These are phyloP conservation scores for Cyclotella distinguenda DNA, from an alignment of 108 stramenopile genomes.

Conservation along the genomic window DNA sequence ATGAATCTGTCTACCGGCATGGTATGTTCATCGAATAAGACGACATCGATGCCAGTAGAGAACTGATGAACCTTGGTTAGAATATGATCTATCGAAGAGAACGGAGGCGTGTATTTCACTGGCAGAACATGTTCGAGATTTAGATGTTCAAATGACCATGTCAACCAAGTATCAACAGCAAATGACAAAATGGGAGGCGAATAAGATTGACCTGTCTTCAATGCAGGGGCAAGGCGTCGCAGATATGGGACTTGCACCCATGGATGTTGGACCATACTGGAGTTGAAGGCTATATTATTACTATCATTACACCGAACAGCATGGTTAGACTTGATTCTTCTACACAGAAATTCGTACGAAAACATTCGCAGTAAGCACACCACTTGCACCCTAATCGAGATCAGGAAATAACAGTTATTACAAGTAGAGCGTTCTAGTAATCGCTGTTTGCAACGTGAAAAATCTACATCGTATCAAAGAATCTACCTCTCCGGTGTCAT, in stretches of 20 bases:
- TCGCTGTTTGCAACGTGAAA: too few species aligned
- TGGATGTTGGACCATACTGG: conserved; percentile 35
- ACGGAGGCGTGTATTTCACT: conserved; percentile 44
- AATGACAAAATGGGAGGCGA: conserved; percentile 19
- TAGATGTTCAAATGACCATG: conserved; percentile 58
- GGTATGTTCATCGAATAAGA: conserved; percentile 63
- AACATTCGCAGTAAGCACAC: too few species aligned
- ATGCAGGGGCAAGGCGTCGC: conserved; percentile 30
- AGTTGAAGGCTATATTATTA: too few species aligned
- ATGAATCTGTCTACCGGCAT: conserved; percentile 42
- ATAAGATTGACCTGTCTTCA: conserved; percentile 8
- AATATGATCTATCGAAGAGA: conserved; percentile 27
- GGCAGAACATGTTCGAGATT: conserved; percentile 48
- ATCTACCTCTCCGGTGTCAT: too few species aligned
- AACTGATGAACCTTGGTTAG: conserved; percentile 35
- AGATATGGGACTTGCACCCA: conserved; percentile 23
- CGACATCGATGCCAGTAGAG: conserved; percentile 42
- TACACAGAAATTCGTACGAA: too few species aligned
- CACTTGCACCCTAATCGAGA: too few species aligned
- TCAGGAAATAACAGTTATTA: too few species aligned
- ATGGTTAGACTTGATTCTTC: too few species aligned
- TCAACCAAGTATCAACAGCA: conserved; percentile 51
- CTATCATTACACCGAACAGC: too few species aligned
- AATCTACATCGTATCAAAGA: too few species aligned
- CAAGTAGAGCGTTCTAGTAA: too few species aligned